These are phyloP conservation scores for Castanea mollissima DNA, from an alignment of 306 rosid genomes.

Conservation along the genomic window DNA sequence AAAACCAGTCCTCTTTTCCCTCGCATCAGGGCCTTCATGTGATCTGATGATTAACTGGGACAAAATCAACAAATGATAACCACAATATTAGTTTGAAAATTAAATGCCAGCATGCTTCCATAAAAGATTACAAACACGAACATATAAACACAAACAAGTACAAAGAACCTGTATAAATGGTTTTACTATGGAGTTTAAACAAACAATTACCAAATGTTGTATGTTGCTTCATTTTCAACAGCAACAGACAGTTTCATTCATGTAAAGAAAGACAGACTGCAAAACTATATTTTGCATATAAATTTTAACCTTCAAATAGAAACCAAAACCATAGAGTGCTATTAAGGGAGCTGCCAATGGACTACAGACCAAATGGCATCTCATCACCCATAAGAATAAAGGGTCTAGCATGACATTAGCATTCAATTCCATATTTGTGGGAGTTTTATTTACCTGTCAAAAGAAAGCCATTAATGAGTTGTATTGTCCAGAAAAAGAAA, in stretches of 20 bases:
- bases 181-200: not conserved
- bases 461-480: not conserved
- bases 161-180: not conserved
- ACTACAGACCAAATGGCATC: not conserved
- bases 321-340: not conserved
- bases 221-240: not conserved
- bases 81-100: constrained; percentile 24
- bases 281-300: not conserved
- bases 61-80: constrained; percentile 17
- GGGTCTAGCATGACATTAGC: not conserved
- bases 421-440: not conserved
- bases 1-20: constrained; percentile 84
- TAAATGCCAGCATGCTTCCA: not conserved
- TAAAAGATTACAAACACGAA: constrained; percentile 10
- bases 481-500: no score
- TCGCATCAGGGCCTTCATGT: constrained; percentile 95
- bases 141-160: constrained; percentile 14
- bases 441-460: not conserved
- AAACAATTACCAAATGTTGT: constrained; percentile 1
- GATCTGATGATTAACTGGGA: constrained; percentile 80
- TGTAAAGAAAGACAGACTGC: not conserved
- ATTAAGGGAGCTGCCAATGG: not conserved
- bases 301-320: not conserved
- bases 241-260: not conserved
- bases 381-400: not conserved